Base-by-base conservation (phyloP, 2,329 filamentous ascomycete species). In the Escovopsis sp. region DNA sequence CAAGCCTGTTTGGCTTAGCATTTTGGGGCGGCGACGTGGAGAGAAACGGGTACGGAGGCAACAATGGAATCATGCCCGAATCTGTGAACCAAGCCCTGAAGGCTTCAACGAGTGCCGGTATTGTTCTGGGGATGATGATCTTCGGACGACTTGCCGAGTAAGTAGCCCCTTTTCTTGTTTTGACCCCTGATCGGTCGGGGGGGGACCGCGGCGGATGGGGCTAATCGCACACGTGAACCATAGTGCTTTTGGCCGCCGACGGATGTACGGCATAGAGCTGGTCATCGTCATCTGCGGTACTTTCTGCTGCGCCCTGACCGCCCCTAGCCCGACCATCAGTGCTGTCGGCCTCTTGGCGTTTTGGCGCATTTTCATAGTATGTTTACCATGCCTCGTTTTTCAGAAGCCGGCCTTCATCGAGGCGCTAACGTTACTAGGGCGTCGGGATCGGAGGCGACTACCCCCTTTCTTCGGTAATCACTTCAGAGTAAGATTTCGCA, bases 381-480 rank as follows among this genome's bases (percentile, higher is more conserved):
- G 60, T 44, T n/a, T 6, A 7, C 33, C 35, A 13, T 33, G 15
- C 29, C 9, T 27, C 25, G 31, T 27, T n/a, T n/a, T 13, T 9
- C 10, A 32, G 25, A 14, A 33, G 31, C 32, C 27, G 7, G 32
- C 14, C 24, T 13, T 32, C 7, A 32, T 27, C 25, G 27, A 32
- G 8, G 20, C n/a, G 16, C 40, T 42, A 35, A 45, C 43, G 24
- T 29, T 15, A 12, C 16, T 32, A 67, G 64, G 82, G 82, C 31
- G 69, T 86, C 45, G 82, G 81, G 27, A 84, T 87, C 39, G 83
- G 84, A 49, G 84, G 84, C 46, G 84, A 91, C 54, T 91, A 91
- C 57, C 85, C 85, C 2, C 66, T 91, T 7, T 82, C 76, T 37
- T 80, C 81, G 0, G 81, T 91, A 41, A 88, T 88, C 49, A 89